These are phyloP conservation scores for Sutorius australiensis DNA, from an alignment of 768 basidiomycete species.

Conservation along the genomic window DNA sequence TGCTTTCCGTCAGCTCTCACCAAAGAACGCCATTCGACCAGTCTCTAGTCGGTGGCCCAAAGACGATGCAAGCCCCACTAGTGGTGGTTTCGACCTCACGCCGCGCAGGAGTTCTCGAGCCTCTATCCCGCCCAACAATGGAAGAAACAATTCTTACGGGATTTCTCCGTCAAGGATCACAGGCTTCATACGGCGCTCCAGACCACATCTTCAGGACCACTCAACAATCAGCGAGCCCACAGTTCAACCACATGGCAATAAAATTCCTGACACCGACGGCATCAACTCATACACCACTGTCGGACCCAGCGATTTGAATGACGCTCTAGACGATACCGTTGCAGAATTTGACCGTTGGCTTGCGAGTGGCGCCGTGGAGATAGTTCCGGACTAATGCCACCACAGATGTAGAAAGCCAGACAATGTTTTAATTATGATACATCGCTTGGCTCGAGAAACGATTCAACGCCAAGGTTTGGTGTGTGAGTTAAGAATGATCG, in stretches of 20 bases:
- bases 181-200: constrained; percentile 17
- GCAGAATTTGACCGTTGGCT: constrained; percentile 70
- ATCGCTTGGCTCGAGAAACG: neutral
- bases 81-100: neutral
- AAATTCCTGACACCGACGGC: neutral
- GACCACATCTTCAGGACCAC: neutral
- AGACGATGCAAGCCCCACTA: constrained; percentile 3
- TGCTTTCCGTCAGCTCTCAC: neutral
- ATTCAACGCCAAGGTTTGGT: neutral
- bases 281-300: neutral
- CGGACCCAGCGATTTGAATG: constrained; percentile 1
- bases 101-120: neutral
- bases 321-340: constrained; percentile 43
- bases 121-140: neutral
- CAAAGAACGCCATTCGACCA: constrained; percentile 1
- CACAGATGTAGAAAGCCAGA: neutral
- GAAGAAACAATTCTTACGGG: constrained; percentile 4
- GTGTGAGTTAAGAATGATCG: neutral
- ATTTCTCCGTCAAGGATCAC: constrained; percentile 27
- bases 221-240: neutral
- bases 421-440: neutral
- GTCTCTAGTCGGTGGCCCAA: constrained; percentile 5
- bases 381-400: constrained; percentile 31
- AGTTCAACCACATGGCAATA: neutral
- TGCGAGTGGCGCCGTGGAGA: constrained; percentile 58